phyloP scores from a whole-genome alignment of 192 early-diverging fungal species.

The Entophlyctis luteolus region DNA sequence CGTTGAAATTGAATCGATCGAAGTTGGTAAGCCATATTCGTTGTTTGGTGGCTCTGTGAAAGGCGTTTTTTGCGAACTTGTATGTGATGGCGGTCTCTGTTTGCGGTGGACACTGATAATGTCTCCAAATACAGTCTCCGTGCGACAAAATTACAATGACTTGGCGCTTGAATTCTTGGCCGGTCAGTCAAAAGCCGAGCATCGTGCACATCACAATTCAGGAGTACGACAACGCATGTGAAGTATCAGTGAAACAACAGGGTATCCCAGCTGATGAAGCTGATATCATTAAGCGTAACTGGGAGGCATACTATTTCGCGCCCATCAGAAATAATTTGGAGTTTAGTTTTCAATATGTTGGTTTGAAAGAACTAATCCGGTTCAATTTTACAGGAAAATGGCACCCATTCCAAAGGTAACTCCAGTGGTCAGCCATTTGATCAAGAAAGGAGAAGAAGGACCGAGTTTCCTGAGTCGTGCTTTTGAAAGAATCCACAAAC shows the following conservation, averaged over 20 bases:
- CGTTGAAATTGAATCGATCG: constrained; percentile 63
- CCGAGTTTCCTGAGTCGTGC: no score
- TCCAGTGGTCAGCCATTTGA: no score
- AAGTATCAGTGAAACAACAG: constrained; percentile 66
- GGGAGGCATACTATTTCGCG: constrained; percentile 79
- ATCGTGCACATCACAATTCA: constrained; percentile 68
- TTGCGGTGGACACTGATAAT: no score
- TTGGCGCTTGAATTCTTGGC: constrained; percentile 10
- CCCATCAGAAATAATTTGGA: constrained; percentile 6
- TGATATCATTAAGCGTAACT: constrained; percentile 76
- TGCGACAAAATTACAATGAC: constrained; percentile 6
- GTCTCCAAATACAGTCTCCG: constrained; percentile 1
- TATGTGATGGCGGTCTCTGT: constrained; percentile 43
- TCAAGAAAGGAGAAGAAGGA: no score
- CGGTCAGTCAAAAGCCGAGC: constrained; percentile 61
- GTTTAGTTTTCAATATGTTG: neutral
- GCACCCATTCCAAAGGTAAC: no score
- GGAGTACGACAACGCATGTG: constrained; percentile 58
- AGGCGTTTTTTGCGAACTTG: neutral
- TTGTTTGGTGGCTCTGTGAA: neutral
- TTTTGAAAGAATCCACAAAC: no score
- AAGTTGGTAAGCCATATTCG: constrained; percentile 27
- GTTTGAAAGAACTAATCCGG: no score
- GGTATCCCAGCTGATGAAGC: constrained; percentile 84
- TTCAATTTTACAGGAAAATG: no score